Conservation (phyloP, 805 yeast species). For the Monosporozyma unispora region DNA sequence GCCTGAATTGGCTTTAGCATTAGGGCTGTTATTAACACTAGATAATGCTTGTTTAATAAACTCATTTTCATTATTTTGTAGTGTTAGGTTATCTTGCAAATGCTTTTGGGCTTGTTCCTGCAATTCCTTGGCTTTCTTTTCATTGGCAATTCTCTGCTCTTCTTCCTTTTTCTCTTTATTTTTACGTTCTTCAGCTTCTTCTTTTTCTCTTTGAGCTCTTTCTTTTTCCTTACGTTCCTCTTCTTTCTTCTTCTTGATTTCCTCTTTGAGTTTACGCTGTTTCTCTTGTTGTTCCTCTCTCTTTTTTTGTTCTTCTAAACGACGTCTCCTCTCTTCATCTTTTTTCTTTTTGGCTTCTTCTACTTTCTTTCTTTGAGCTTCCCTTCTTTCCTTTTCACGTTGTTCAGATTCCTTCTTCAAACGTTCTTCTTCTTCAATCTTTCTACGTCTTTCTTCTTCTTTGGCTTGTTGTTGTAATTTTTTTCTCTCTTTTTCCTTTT, state of each 20-base stretch:
- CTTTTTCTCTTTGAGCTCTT: conserved; percentile 21
- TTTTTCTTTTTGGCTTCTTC: conserved; percentile 34
- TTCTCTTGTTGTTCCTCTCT: conserved; percentile 34
- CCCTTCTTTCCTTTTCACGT: conserved; percentile 37
- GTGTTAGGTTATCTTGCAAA: neutral
- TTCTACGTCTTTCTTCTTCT: conserved; percentile 50
- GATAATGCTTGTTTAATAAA: neutral
- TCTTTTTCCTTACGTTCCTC: conserved; percentile 31
- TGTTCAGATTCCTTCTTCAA: conserved; percentile 34
- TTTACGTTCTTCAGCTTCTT: conserved; percentile 24
- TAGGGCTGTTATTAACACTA: neutral
- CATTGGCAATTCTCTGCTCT: conserved; percentile 12
- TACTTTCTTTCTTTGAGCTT: conserved; percentile 30
- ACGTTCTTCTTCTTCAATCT: conserved; percentile 49
- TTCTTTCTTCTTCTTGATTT: conserved; percentile 33
- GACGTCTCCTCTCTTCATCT: conserved; percentile 35
- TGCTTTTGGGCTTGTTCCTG: neutral
- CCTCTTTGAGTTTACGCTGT: conserved; percentile 31
- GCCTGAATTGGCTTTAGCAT: neutral
- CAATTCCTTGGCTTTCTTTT: conserved; percentile 1
- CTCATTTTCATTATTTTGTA: neutral
- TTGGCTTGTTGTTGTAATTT: conserved; percentile 50
- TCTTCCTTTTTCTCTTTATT: conserved; percentile 19
- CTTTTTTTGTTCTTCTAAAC: conserved; percentile 35
- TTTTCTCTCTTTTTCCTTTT: conserved; percentile 64